Base-by-base conservation (phyloP, 164 flowering plant species). In the Piper betle region DNA sequence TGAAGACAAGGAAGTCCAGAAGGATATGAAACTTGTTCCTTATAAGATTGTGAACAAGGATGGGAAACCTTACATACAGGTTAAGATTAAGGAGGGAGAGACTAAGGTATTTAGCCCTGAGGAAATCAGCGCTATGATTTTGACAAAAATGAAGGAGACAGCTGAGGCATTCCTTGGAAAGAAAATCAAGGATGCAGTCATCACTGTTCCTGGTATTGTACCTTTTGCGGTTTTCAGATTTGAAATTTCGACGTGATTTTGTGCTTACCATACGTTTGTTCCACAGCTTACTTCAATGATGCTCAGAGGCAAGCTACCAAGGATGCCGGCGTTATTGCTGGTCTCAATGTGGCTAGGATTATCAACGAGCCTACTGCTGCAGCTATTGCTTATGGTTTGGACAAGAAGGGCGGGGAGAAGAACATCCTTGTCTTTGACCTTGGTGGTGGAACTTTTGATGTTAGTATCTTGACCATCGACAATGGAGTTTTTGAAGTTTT, bases 241-340 rank as follows among this genome's bases (percentile, higher is more conserved):
- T 13, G 18, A 61, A 37, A 6, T 25, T 33, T 6, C 9, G 17
- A 3, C 4, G 9, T 6, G 11, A 46, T 46, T 12, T 46, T 6
- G 15, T 46, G 15, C 50, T 46, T 46, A 46, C 15, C 15, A 15
- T 57, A 17, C 19, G 6, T 52, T 20, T 61, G 12, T 48, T 68
- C 9, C 56, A 66, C 84, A 90, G 95, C 95, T 0, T 90, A 90
- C 78, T 90, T 90, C 72, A 87, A 87, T 66, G 97, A 90, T 69
- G 97, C 95, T 66, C 97, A 90, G 67, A 85, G 97, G 69, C 95
- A 90, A 69, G 97, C 97, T 39, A 90, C 97, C 60, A 90, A 90
- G 82, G 97, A 90, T 73, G 96, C 94, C 59, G 96, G 96, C 71
- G 68, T 86, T 4, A 86, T 88, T 62, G 94, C 97, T 71, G 97